These are phyloP conservation scores for Chlamydomonas applanata DNA, from an alignment of 139 green algal genomes.

Conservation along the genomic window DNA sequence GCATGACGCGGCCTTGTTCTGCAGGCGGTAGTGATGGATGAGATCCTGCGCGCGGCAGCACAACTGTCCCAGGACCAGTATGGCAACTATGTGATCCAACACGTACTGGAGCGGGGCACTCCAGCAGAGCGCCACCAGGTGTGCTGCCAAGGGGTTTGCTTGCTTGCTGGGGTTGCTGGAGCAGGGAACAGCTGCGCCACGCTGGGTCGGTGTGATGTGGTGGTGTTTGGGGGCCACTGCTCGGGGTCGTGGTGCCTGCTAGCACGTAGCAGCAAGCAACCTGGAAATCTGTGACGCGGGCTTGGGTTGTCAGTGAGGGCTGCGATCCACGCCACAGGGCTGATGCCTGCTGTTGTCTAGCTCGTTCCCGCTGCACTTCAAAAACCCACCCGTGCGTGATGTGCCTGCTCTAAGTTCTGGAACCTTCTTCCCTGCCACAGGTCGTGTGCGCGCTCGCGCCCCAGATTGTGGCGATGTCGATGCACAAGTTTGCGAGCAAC, in stretches of 20 bases:
- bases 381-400: too few relatives aligned
- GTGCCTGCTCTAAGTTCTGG: too few relatives aligned
- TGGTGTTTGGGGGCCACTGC: background rate
- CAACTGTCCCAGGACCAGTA: conserved; percentile 83
- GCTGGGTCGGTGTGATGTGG: too few relatives aligned
- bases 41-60: conserved; percentile 21
- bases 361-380: too few relatives aligned
- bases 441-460: conserved; percentile 59
- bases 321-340: too few relatives aligned
- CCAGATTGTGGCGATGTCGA: conserved; percentile 63
- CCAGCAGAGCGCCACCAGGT: conserved; percentile 41
- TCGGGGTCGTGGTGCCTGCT: background rate
- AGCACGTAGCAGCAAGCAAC: too few relatives aligned
- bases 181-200: too few relatives aligned
- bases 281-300: too few relatives aligned
- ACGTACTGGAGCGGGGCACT: conserved; percentile 64
- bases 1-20: background rate
- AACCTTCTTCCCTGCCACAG: too few relatives aligned
- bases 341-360: too few relatives aligned
- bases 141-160: conserved; percentile 10
- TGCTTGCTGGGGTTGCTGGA: too few relatives aligned
- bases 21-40: conserved; percentile 16
- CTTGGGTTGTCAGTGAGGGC: too few relatives aligned
- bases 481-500: conserved; percentile 96
- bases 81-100: conserved; percentile 96